These are phyloP conservation scores for Tricholoma matsutake DNA, from an alignment of 768 basidiomycete genomes.

Conservation along the genomic window DNA sequence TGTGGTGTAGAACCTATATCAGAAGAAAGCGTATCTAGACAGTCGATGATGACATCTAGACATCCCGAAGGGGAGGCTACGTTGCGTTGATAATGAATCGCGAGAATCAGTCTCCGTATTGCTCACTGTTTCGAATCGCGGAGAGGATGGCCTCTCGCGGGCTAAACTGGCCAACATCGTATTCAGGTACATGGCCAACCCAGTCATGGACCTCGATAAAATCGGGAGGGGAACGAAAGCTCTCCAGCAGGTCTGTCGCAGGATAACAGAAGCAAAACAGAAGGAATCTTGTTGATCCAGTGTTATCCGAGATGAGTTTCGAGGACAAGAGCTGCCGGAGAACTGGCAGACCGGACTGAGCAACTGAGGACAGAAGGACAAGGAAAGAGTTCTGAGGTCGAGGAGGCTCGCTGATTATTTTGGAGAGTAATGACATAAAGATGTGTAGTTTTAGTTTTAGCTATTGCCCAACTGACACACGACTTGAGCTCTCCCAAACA, in stretches of 20 bases:
- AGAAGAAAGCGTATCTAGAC: constrained; percentile 59
- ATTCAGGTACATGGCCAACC: constrained; percentile 50
- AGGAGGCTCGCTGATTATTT: constrained; percentile 15
- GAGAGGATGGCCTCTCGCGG: constrained; percentile 36
- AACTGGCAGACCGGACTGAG: constrained; percentile 56
- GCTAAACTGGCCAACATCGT: constrained; percentile 35
- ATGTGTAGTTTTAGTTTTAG: constrained; percentile 5
- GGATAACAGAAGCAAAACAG: constrained; percentile 62
- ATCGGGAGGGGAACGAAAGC: constrained; percentile 22
- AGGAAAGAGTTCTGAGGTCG: constrained; percentile 40
- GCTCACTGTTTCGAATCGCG: constrained; percentile 39
- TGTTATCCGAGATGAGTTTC: constrained; percentile 17
- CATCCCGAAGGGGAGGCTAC: constrained; percentile 40
- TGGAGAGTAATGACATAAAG: constrained; percentile 18
- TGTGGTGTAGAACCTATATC: constrained; percentile 55
- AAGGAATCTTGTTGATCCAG: constrained; percentile 25
- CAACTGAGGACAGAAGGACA: constrained; percentile 55
- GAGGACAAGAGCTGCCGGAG: constrained; percentile 43
- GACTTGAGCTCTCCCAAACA: constrained; percentile 37
- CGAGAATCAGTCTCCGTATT: constrained; percentile 6
- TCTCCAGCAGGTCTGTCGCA: constrained; percentile 35
- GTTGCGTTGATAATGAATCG: constrained; percentile 6
- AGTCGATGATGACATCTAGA: constrained; percentile 69
- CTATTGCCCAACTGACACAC: neutral
- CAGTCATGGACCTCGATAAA: constrained; percentile 47